These are phyloP conservation scores for Boechera divaricarpa DNA, from an alignment of 345 rosid species.

Conservation along the genomic window DNA sequence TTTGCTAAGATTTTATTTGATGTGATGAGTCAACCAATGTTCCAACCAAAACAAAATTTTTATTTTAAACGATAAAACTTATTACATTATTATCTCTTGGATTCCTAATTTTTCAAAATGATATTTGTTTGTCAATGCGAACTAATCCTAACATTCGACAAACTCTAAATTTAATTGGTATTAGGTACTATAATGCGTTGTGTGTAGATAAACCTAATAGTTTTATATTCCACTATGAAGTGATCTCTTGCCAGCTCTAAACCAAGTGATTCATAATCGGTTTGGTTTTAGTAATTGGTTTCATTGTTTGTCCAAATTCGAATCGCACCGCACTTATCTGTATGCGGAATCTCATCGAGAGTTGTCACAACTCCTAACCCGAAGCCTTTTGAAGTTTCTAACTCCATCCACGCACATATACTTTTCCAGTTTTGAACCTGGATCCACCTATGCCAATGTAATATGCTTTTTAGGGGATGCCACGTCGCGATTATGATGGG, in stretches of 20 bases:
- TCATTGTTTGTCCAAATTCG: no score
- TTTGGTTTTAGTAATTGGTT: no score
- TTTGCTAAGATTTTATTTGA: slow-evolving; percentile 18
- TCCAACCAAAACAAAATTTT: slow-evolving; percentile 5
- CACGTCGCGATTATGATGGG: no score
- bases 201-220: not conserved
- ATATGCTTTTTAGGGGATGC: no score
- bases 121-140: slow-evolving; percentile 17
- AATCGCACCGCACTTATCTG: not conserved
- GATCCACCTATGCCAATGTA: no score
- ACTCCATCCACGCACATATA: not conserved
- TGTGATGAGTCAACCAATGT: slow-evolving; percentile 3
- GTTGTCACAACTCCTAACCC: not conserved
- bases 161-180: not conserved
- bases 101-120: not conserved
- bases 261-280: not conserved
- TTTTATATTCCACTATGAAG: not conserved
- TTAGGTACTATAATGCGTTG: not conserved
- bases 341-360: not conserved
- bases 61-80: not conserved
- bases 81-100: not conserved
- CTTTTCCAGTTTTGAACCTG: not conserved
- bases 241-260: not conserved
- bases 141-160: not conserved
- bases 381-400: not conserved